phyloP scores from a whole-genome alignment of 169 alveolate species.

The Eimeria tenella region DNA sequence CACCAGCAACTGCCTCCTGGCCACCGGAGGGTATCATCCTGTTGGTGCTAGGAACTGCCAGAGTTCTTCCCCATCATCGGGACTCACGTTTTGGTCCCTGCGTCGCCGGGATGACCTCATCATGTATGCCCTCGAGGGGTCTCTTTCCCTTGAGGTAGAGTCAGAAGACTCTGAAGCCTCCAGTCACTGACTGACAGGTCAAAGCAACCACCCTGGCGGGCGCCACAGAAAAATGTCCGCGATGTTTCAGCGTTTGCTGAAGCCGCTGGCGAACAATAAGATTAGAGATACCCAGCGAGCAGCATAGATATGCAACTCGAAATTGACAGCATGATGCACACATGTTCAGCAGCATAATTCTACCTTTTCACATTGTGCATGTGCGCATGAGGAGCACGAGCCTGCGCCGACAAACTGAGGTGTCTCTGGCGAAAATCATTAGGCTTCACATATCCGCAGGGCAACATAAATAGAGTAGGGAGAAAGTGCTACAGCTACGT shows the following conservation, averaged over 20 bases:
- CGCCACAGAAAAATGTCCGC: neutral
- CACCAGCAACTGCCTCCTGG: conserved; percentile 61
- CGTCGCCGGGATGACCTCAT: conserved; percentile 70
- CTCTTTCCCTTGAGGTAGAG: conserved; percentile 42
- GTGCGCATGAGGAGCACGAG: too few species aligned
- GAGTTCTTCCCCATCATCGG: conserved; percentile 45
- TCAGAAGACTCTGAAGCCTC: neutral
- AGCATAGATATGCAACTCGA: too few species aligned
- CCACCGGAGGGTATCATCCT: conserved; percentile 55
- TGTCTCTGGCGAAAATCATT: too few species aligned
- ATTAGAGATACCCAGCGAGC: too few species aligned
- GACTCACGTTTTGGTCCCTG: conserved; percentile 73
- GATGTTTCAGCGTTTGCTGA: neutral
- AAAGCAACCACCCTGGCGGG: neutral
- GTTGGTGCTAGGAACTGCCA: neutral
- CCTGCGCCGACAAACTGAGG: neutral
- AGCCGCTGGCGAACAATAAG: neutral
- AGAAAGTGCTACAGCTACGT: neutral
- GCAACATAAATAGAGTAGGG: neutral
- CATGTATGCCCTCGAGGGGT: conserved; percentile 60
- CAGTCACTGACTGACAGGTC: neutral
- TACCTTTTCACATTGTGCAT: too few species aligned
- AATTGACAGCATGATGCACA: too few species aligned
- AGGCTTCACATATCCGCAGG: neutral
- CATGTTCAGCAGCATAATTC: too few species aligned